phyloP scores from a whole-genome alignment of 2,329 filamentous ascomycete genomes.

The Hymenotorrendiella dingleyae region DNA sequence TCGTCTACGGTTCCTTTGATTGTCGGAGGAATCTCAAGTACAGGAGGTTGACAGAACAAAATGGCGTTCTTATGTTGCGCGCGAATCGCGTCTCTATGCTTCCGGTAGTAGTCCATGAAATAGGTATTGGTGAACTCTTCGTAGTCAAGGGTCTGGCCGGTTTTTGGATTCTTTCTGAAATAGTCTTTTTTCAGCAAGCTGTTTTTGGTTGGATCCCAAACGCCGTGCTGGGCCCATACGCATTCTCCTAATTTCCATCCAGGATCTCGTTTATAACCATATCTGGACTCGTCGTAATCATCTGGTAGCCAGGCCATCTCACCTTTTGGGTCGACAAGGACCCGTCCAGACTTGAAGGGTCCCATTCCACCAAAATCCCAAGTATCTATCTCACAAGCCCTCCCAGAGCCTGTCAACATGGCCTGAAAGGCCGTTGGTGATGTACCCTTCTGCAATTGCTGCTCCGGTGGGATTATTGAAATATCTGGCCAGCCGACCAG shows the following conservation, averaged over 20 bases:
- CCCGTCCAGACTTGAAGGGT: slow-evolving; percentile 79
- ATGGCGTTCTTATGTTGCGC: slow-evolving; percentile 72
- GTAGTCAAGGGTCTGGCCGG: slow-evolving; percentile 70
- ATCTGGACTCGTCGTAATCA: slow-evolving; percentile 79
- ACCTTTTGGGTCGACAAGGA: slow-evolving; percentile 82
- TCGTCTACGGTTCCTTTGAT: slow-evolving; percentile 87
- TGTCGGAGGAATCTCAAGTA: slow-evolving; percentile 81
- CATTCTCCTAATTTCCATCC: slow-evolving; percentile 93
- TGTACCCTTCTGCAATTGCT: slow-evolving; percentile 87
- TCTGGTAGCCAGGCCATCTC: slow-evolving; percentile 75
- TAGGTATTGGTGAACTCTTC: slow-evolving; percentile 85
- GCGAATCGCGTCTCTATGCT: slow-evolving; percentile 69
- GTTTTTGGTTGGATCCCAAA: slow-evolving; percentile 83
- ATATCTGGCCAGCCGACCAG: slow-evolving; percentile 80
- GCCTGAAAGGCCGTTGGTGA: slow-evolving; percentile 93
- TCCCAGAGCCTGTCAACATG: slow-evolving; percentile 83
- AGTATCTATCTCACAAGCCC: slow-evolving; percentile 81
- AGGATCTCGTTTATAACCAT: slow-evolving; percentile 83
- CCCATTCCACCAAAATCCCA: slow-evolving; percentile 94
- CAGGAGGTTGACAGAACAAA: slow-evolving; percentile 85
- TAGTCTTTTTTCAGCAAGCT: slow-evolving; percentile 78
- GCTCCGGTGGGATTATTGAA: slow-evolving; percentile 73
- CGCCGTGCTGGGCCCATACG: slow-evolving; percentile 91
- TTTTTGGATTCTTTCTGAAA: slow-evolving; percentile 72
- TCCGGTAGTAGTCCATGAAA: slow-evolving; percentile 80